These are phyloP conservation scores for Henckelia pumila DNA, from an alignment of 257 asterid genomes.

Conservation along the genomic window DNA sequence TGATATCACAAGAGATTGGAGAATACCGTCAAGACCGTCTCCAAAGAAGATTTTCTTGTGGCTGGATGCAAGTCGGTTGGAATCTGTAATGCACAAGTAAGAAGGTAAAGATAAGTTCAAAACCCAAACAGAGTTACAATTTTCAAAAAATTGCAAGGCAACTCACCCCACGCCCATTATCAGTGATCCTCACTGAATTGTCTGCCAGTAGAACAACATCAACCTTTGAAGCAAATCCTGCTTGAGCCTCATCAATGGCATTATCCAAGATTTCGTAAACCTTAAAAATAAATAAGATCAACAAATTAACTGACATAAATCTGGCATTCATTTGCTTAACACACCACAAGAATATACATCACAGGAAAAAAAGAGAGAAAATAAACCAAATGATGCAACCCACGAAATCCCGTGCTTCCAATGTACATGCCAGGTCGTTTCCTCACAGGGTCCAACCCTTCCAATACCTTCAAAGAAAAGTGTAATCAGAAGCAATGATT, in stretches of 20 bases:
- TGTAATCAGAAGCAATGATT: slow-evolving; percentile 8
- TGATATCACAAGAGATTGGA: slow-evolving; percentile 20
- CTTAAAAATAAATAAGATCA: slow-evolving; percentile 34
- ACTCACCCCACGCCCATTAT: slow-evolving; percentile 98
- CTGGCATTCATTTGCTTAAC: slow-evolving; percentile 1
- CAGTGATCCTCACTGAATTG: slow-evolving; percentile 85
- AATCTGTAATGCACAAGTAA: slow-evolving; percentile 57
- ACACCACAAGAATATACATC: slow-evolving; percentile 2
- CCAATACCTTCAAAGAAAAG: slow-evolving; percentile 62
- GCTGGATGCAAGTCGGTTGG: slow-evolving; percentile 87
- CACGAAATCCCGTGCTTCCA: slow-evolving; percentile 93
- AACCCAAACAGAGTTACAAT: slow-evolving; percentile 2
- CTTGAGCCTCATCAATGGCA: slow-evolving; percentile 97
- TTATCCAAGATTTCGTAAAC: slow-evolving; percentile 96
- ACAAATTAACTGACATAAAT: slow-evolving; percentile 24
- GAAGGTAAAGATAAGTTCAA: slow-evolving; percentile 15
- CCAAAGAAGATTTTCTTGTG: slow-evolving; percentile 83
- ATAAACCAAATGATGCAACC: slow-evolving; percentile 89
- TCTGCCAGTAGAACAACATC: slow-evolving; percentile 73
- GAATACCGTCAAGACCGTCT: slow-evolving; percentile 94
- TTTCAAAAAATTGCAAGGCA: slow-evolving; percentile 22
- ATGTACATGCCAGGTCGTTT: slow-evolving; percentile 97
- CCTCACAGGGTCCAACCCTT: slow-evolving; percentile 95
- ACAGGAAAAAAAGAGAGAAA: slow-evolving; percentile 16
- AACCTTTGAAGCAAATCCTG: slow-evolving; percentile 85